Percentiles rank a stretch among this genome's conserved stretches.
phyloP scores from a whole-genome alignment of 805 yeast species.

The Lipomyces sp. region DNA sequence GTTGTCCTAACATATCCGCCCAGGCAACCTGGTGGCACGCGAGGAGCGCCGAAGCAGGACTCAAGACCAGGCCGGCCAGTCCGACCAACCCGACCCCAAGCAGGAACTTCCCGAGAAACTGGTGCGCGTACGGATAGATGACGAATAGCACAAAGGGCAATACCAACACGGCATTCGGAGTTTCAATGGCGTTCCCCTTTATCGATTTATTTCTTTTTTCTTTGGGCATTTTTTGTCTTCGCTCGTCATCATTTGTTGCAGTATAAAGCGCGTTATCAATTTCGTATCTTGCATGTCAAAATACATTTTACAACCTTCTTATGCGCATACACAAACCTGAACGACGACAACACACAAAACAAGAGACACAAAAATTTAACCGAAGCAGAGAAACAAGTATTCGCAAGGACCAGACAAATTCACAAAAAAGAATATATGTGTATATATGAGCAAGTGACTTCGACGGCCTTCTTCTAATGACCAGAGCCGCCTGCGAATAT shows the following conservation, averaged over 20 bases:
- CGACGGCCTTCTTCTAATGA: too few relatives aligned
- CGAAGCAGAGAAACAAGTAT: too few relatives aligned
- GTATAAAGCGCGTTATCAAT: too few relatives aligned
- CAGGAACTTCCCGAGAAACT: constrained; percentile 22
- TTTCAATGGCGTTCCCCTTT: too few relatives aligned
- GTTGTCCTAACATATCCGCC: too few relatives aligned
- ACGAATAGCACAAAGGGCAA: not conserved
- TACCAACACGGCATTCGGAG: not conserved
- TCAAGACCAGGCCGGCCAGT: not conserved
- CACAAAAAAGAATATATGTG: too few relatives aligned
- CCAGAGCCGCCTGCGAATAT: not conserved
- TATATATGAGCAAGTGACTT: too few relatives aligned
- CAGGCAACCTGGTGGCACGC: constrained; percentile 5
- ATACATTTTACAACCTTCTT: too few relatives aligned
- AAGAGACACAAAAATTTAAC: not conserved
- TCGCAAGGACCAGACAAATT: too few relatives aligned
- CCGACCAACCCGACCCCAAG: constrained; percentile 5
- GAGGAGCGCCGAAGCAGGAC: not conserved
- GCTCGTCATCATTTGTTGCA: too few relatives aligned
- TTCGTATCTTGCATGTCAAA: too few relatives aligned
- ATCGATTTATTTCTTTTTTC: not conserved
- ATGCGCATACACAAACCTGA: not conserved
- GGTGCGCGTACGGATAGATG: constrained; percentile 16
- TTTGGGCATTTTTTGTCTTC: too few relatives aligned
- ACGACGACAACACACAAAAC: not conserved